Base-by-base conservation (phyloP, 176 grass and related monocot genomes). In the Urochloa ruziziensis region DNA sequence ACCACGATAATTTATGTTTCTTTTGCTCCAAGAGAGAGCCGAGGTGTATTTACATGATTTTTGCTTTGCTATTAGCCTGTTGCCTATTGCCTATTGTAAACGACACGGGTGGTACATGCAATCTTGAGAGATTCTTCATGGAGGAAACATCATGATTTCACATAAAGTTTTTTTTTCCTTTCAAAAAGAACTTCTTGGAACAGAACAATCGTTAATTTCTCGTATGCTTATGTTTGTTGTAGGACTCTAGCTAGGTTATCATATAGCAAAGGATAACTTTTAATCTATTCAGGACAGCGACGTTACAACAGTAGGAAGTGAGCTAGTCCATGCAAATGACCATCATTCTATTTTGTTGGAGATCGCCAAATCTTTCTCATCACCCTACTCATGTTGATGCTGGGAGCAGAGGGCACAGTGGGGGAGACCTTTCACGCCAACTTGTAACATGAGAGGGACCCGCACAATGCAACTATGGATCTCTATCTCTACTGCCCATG, bases 401-500 rank as follows among this genome's bases (percentile, higher is more conserved):
- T 76, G 70, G 70, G 47, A 60, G 49, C 18, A 61, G 82, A 80
- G 76, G 61, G 76, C 60, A 62, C 70, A 75, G 10, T 34, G 28
- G 43, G 28, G 28, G 69, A 75, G 76, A 68, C 75, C 60, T 74
- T 35, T 56, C 69, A 49, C 75, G 76, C 70, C 69, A 69, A 69
- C 77, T 85, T 76, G 87, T 71, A 81, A n/a, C 10, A 60, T 34
- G 70, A 62, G 68, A 80, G 69, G 76, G 76, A 75, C 82, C 87
- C 76, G 14, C 58, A 27, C 8, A 8, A 52, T 5, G 15, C 25
- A 70, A 4, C 56, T 12, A 87, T 52, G 71, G 17, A 70, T 43
- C 66, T 44, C 37, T n/a, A 44, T 7, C 19, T 34, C 44, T 35
- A 39, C 28, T 69, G 8, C 27, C 49, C 70, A 77, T 33, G 79